phyloP scores from a whole-genome alignment of 2,329 filamentous ascomycete species.

The Elsinoe batatas region DNA sequence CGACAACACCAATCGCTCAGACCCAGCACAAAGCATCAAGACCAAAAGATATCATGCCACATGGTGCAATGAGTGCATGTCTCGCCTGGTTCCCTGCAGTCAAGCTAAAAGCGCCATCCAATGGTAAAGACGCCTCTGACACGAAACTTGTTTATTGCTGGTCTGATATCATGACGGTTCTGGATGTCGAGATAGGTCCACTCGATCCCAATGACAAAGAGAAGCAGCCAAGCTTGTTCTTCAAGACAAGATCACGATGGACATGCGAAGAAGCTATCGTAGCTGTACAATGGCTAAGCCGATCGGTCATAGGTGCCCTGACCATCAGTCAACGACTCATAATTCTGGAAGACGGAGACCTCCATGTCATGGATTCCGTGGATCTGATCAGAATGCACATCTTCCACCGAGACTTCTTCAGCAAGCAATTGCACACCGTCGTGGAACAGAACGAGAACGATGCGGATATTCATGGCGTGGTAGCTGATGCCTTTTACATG shows the following conservation, averaged over 20 bases:
- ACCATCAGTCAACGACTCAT: conserved; percentile 91
- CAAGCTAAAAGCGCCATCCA: conserved; percentile 68
- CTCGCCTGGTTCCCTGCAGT: conserved; percentile 97
- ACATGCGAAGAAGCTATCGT: conserved; percentile 92
- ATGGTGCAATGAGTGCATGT: conserved; percentile 87
- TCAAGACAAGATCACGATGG: conserved; percentile 78
- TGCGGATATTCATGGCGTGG: conserved; percentile 82
- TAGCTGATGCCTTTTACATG: conserved; percentile 97
- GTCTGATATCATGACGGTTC: conserved; percentile 92
- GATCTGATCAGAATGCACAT: conserved; percentile 88
- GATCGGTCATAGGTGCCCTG: conserved; percentile 80
- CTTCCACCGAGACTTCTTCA: conserved; percentile 85
- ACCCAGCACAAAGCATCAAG: conserved; percentile 90
- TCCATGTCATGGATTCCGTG: conserved; percentile 90
- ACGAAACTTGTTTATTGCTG: conserved; percentile 94
- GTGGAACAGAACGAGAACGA: conserved; percentile 85
- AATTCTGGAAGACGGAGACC: conserved; percentile 77
- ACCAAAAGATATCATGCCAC: conserved; percentile 81
- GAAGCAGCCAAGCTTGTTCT: conserved; percentile 67
- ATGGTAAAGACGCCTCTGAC: conserved; percentile 51
- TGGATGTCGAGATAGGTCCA: conserved; percentile 71
- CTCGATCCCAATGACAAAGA: conserved; percentile 54
- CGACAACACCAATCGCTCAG: conserved; percentile 89
- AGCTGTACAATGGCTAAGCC: conserved; percentile 90
- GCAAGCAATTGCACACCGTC: conserved; percentile 68